Evolutionary conservation across 257 asterid genomes (phyloP).

Genomic region (Nicotiana undulata): DNA sequence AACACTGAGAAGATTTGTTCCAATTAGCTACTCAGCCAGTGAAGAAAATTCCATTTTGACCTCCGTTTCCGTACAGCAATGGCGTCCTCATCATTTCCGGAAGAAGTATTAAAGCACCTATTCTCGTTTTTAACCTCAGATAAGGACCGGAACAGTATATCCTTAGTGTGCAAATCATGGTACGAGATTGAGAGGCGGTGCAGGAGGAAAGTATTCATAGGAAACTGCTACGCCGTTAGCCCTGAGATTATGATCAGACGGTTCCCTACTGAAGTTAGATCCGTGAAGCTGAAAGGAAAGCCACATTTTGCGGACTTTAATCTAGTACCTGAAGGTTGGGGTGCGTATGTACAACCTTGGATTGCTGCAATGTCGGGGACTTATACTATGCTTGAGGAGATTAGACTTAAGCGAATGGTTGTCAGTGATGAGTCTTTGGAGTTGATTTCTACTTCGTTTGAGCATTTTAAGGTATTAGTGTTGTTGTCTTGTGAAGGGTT

Average conservation of each 20-base stretch:
- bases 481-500: constrained; percentile 66
- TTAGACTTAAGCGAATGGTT: constrained; percentile 87
- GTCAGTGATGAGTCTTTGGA: constrained; percentile 67
- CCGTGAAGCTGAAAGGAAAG: constrained; percentile 83
- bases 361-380: constrained; percentile 60
- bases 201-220: constrained; percentile 62
- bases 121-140: constrained; percentile 57
- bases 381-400: constrained; percentile 80
- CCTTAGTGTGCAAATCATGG: constrained; percentile 89
- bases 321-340: constrained; percentile 96
- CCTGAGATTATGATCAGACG: constrained; percentile 71
- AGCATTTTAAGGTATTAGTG: constrained; percentile 47
- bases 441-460: constrained; percentile 50
- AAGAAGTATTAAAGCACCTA: constrained; percentile 83
- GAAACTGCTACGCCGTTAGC: constrained; percentile 81
- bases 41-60: neutral
- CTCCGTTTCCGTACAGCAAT: constrained; percentile 12
- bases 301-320: constrained; percentile 97
- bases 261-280: constrained; percentile 60
- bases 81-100: constrained; percentile 76
- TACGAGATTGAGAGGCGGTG: constrained; percentile 90
- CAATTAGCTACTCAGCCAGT: neutral
- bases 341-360: constrained; percentile 75
- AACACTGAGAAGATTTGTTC: neutral
- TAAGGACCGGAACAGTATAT: constrained; percentile 69